Percentiles rank a stretch among this genome's conserved stretches.
Conservation (phyloP, 2,329 filamentous ascomycete species). For the Xylaria polymorpha region DNA sequence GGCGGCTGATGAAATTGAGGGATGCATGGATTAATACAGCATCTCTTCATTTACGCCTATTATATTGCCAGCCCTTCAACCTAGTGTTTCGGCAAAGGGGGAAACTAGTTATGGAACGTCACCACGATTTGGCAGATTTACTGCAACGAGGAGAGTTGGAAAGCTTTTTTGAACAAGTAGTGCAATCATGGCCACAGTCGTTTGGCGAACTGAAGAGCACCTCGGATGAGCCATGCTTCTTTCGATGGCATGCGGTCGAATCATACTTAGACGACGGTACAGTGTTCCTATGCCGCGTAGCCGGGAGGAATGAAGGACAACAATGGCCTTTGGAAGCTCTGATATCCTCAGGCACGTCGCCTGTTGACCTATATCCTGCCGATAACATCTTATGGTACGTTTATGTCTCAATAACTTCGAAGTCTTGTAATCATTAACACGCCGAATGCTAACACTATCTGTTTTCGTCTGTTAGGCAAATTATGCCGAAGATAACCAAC, state of each 20-base stretch:
- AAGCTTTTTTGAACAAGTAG: background rate
- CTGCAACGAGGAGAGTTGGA: background rate
- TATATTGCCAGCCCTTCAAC: constrained; percentile 2
- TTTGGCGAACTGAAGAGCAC: constrained; percentile 2
- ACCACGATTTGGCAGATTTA: constrained; percentile 1
- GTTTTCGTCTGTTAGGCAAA: constrained; percentile 15
- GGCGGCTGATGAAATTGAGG: background rate
- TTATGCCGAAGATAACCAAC: constrained; percentile 17
- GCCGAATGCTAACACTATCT: background rate
- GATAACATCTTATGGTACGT: constrained; percentile 25
- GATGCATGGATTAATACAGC: background rate
- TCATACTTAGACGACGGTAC: no score
- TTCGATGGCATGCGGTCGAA: no score
- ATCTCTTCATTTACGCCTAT: constrained; percentile 3
- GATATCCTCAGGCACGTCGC: background rate
- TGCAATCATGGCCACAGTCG: background rate
- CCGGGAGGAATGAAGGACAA: background rate
- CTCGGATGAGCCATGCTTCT: no score
- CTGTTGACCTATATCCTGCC: background rate
- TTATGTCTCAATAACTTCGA: no score
- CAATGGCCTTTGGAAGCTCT: background rate
- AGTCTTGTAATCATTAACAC: no score
- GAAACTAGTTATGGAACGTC: background rate
- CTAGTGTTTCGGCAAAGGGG: background rate
- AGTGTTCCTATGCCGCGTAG: no score